A percentile compares a stretch with the other conserved stretches of the same genome.
phyloP scores from a whole-genome alignment of 306 rosid species.

The Vigna mungo region DNA sequence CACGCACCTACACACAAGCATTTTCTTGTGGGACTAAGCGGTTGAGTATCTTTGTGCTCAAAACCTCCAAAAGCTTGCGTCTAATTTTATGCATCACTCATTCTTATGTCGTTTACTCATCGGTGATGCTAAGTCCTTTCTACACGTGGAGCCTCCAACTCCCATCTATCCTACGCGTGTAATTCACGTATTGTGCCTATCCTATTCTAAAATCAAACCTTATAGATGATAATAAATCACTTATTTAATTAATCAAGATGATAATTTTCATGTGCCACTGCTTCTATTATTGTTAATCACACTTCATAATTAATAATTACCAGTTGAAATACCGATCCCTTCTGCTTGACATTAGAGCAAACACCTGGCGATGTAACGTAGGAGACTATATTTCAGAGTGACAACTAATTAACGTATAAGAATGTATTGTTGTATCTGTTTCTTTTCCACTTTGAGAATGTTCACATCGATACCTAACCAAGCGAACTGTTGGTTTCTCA shows the following conservation, averaged over 20 bases:
- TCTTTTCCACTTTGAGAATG: neutral
- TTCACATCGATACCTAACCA: neutral
- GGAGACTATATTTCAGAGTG: neutral
- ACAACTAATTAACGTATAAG: neutral
- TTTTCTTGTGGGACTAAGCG: neutral
- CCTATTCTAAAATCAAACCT: neutral
- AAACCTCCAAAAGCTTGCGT: neutral
- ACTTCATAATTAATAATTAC: too few species aligned
- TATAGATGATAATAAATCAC: neutral
- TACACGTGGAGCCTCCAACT: neutral
- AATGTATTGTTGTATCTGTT: neutral
- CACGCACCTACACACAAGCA: conserved; percentile 5
- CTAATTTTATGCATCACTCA: neutral
- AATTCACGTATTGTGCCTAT: neutral
- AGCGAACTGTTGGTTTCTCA: neutral
- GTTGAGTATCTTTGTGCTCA: conserved; percentile 15
- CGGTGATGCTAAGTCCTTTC: neutral
- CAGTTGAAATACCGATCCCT: neutral
- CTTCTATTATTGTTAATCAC: too few species aligned
- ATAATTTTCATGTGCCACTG: too few species aligned
- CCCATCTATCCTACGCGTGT: neutral
- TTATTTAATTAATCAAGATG: too few species aligned
- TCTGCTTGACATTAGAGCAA: neutral
- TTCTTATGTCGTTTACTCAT: conserved; percentile 22
- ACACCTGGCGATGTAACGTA: neutral